phyloP scores from a whole-genome alignment of 345 rosid genomes.

The Salix dunnii region DNA sequence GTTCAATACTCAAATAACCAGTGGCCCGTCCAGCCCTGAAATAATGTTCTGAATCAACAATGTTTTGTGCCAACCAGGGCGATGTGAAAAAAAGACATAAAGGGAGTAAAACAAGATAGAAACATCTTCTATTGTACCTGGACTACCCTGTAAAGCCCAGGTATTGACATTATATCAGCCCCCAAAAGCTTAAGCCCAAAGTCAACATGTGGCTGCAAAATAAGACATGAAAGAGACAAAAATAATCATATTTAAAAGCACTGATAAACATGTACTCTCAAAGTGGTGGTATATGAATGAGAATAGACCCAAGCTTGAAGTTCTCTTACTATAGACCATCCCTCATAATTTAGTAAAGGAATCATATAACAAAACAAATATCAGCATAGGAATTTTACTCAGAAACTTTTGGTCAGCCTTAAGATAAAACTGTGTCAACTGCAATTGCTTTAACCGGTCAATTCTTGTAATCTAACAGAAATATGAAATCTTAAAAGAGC shows the following conservation, averaged over 20 bases:
- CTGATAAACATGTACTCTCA: not conserved
- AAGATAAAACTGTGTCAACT: not conserved
- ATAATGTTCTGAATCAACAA: not conserved
- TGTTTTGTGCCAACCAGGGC: not conserved
- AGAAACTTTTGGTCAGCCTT: not conserved
- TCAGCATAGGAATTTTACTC: not conserved
- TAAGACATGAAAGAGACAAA: conserved; percentile 7
- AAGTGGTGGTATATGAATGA: conserved; percentile 6
- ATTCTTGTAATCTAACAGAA: not conserved
- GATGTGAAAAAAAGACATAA: not conserved
- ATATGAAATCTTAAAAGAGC: not conserved
- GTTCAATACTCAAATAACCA: not conserved
- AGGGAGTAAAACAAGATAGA: not conserved
- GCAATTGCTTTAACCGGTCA: not conserved
- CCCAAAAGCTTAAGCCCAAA: conserved; percentile 90
- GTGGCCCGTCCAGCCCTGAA: not conserved
- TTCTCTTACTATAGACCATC: not conserved
- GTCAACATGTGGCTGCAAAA: conserved; percentile 87
- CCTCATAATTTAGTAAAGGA: not conserved
- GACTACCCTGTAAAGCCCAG: conserved; percentile 85
- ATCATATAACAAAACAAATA: not conserved
- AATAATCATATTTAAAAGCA: not conserved
- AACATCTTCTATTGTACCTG: conserved; percentile 50
- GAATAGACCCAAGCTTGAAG: not conserved
- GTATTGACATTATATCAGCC: conserved; percentile 97